Conservation (phyloP, 352 stramenopile genomes). For the Phytophthora syringae region DNA sequence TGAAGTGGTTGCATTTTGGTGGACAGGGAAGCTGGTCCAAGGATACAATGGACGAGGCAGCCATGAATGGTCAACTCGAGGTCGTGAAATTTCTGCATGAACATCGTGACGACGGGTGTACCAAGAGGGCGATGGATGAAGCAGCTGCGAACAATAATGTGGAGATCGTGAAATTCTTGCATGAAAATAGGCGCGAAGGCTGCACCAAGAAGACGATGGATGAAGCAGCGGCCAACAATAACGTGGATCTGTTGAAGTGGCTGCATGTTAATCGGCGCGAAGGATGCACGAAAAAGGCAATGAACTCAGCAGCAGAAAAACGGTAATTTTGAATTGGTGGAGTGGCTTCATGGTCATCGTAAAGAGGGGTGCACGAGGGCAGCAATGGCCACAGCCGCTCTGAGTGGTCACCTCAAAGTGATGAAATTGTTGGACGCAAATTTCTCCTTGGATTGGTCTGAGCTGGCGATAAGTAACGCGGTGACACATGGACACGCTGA, state of each 20-base stretch:
- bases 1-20: conserved; percentile 25
- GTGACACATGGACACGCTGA: conserved; percentile 14
- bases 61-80: conserved; percentile 16
- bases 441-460: conserved; percentile 22
- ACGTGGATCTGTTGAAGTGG: conserved; percentile 10
- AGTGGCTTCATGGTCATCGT: conserved; percentile 7
- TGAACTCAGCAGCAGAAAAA: conserved; percentile 6
- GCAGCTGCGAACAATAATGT: conserved; percentile 7
- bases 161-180: conserved; percentile 16
- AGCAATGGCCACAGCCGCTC: conserved; percentile 10
- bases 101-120: conserved; percentile 10
- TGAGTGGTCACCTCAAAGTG: conserved; percentile 13
- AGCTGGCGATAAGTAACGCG: conserved; percentile 18
- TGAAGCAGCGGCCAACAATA: background rate
- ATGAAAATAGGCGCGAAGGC: conserved; percentile 10
- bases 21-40: conserved; percentile 14
- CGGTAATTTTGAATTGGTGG: conserved; percentile 13
- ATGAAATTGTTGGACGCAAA: conserved; percentile 27
- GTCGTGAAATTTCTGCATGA: conserved; percentile 23
- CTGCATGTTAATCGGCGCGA: conserved; percentile 6
- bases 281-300: conserved; percentile 4
- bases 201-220: conserved; percentile 11
- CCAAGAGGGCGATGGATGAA: conserved; percentile 6
- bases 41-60: conserved; percentile 17
- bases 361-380: background rate